Conservation (phyloP, 176 grass and related monocot species). For the Carex littledalei region DNA sequence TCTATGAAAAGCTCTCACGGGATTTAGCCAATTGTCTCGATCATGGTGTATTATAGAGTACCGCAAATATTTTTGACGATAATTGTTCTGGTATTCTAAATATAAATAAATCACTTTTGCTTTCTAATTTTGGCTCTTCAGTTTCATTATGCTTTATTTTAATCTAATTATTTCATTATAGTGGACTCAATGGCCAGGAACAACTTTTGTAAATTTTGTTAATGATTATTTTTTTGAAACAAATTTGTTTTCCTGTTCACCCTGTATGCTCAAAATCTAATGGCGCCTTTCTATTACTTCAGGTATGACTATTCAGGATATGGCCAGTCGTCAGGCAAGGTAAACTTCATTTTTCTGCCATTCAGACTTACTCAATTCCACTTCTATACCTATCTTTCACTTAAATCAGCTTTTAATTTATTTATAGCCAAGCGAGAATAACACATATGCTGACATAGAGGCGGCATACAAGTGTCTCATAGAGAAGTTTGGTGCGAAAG, state of each 20-base stretch:
- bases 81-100: background rate
- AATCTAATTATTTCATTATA: background rate
- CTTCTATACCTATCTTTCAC: background rate
- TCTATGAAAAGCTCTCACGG: too few relatives aligned
- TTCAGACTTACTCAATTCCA: background rate
- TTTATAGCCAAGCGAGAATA: constrained; percentile 69
- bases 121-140: background rate
- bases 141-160: background rate
- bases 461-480: constrained; percentile 77
- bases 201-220: background rate
- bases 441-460: constrained; percentile 90
- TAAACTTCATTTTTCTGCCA: constrained; percentile 21
- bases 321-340: constrained; percentile 89
- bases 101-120: background rate
- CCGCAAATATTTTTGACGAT: background rate
- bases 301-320: constrained; percentile 98
- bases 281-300: constrained; percentile 24
- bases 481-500: constrained; percentile 69
- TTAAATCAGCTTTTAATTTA: background rate
- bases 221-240: background rate
- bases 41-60: background rate
- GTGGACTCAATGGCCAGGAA: background rate
- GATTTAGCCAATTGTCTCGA: too few relatives aligned
- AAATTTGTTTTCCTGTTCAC: background rate
- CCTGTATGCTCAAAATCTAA: constrained; percentile 29